Evolutionary conservation across 495 filamentous ascomycete genomes (phyloP).

Genomic region (Chaetomium fimeti): DNA sequence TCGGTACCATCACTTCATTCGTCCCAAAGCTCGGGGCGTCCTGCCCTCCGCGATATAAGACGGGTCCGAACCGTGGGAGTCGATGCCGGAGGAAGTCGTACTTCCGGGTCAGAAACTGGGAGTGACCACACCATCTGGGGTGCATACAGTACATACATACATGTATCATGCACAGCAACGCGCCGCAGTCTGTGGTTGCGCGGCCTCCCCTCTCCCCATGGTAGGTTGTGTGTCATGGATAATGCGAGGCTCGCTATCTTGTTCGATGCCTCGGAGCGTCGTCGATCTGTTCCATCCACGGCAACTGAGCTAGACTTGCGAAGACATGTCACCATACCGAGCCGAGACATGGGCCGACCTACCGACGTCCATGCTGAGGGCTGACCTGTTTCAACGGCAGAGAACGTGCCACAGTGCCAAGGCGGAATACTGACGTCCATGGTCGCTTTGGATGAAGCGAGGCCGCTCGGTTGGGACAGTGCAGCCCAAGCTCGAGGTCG

Average conservation of each 20-base stretch:
- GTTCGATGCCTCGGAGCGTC: neutral
- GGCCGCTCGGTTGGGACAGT: neutral
- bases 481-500: too few species aligned
- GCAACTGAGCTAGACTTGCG: neutral
- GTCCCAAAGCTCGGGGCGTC: neutral
- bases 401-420: constrained; percentile 15
- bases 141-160: too few species aligned
- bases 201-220: neutral
- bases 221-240: neutral
- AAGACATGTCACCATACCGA: neutral
- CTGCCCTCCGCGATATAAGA: neutral
- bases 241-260: neutral
- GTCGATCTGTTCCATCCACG: neutral
- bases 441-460: constrained; percentile 4
- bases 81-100: neutral
- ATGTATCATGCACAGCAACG: neutral
- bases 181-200: neutral
- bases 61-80: neutral
- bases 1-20: neutral
- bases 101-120: neutral
- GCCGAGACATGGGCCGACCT: neutral
- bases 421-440: constrained; percentile 8
- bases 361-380: neutral
- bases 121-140: neutral
- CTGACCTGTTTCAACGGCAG: neutral